A percentile compares a stretch with the other conserved stretches of the same genome.
These are phyloP conservation scores for Clavispora carvajalis DNA, from an alignment of 805 yeast genomes.

Conservation along the genomic window DNA sequence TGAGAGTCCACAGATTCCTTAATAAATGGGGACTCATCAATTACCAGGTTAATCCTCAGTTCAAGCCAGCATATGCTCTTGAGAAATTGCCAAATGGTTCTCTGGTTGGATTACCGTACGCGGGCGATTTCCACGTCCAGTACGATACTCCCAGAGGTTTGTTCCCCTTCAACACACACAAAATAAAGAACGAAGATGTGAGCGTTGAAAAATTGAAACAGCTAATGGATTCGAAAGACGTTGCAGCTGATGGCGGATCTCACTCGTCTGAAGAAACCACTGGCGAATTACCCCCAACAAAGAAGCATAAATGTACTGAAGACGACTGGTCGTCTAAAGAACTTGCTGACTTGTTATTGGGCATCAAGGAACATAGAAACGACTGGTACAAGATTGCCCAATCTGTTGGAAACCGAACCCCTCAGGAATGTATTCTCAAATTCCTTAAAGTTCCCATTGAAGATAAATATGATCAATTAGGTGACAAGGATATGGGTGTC, in stretches of 20 bases:
- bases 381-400: conserved; percentile 79
- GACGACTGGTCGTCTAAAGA: conserved; percentile 66
- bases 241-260: neutral
- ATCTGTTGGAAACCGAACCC: conserved; percentile 59
- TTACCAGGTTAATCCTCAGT: conserved; percentile 81
- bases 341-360: conserved; percentile 54
- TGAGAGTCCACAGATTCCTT: conserved; percentile 78
- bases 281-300: conserved; percentile 13
- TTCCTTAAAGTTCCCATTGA: conserved; percentile 79
- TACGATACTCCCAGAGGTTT: conserved; percentile 89
- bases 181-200: conserved; percentile 51
- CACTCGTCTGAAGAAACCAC: neutral
- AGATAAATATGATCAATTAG: conserved; percentile 56
- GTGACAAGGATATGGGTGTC: conserved; percentile 52
- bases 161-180: conserved; percentile 84
- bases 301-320: conserved; percentile 18
- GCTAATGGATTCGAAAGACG: conserved; percentile 12
- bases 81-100: conserved; percentile 43
- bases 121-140: conserved; percentile 71
- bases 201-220: conserved; percentile 34
- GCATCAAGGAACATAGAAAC: conserved; percentile 54
- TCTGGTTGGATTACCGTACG: conserved; percentile 55
- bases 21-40: conserved; percentile 92
- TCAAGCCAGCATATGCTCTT: conserved; percentile 57
- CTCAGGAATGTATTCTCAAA: conserved; percentile 75